phyloP scores from a whole-genome alignment of 805 yeast species.

The Candida chauliodis region DNA sequence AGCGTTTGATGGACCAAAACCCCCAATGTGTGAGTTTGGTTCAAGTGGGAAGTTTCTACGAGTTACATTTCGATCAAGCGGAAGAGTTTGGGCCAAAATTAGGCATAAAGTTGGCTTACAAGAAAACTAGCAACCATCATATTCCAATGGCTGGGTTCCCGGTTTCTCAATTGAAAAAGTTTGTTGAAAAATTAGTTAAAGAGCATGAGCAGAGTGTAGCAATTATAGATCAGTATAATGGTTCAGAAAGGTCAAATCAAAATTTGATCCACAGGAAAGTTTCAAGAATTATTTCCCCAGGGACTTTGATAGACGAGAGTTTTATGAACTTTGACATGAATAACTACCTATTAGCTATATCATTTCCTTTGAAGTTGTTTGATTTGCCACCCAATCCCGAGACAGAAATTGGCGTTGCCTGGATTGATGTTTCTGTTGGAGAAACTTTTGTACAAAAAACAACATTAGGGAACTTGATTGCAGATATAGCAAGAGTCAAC shows the following conservation, averaged over 20 bases:
- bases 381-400: constrained; percentile 37
- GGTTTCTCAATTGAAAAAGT: constrained; percentile 61
- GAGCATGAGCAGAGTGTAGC: constrained; percentile 73
- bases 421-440: constrained; percentile 90
- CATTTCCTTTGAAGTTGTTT: constrained; percentile 49
- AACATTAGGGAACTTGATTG: constrained; percentile 52
- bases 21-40: constrained; percentile 46
- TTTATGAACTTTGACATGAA: constrained; percentile 70
- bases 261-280: constrained; percentile 60
- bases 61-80: constrained; percentile 88
- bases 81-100: constrained; percentile 63
- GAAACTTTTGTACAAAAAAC: constrained; percentile 68
- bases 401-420: constrained; percentile 63
- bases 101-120: constrained; percentile 66
- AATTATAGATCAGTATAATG: constrained; percentile 63
- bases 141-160: constrained; percentile 95
- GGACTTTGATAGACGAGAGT: constrained; percentile 85
- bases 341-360: constrained; percentile 66
- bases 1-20: constrained; percentile 29
- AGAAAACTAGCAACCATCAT: constrained; percentile 36
- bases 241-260: constrained; percentile 17
- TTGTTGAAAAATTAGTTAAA: constrained; percentile 69
- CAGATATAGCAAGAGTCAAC: constrained; percentile 71
- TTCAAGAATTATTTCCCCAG: constrained; percentile 83
- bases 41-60: constrained; percentile 86